Evolutionary conservation across 805 yeast species (phyloP).

Genomic region (Starmerella vitae): DNA sequence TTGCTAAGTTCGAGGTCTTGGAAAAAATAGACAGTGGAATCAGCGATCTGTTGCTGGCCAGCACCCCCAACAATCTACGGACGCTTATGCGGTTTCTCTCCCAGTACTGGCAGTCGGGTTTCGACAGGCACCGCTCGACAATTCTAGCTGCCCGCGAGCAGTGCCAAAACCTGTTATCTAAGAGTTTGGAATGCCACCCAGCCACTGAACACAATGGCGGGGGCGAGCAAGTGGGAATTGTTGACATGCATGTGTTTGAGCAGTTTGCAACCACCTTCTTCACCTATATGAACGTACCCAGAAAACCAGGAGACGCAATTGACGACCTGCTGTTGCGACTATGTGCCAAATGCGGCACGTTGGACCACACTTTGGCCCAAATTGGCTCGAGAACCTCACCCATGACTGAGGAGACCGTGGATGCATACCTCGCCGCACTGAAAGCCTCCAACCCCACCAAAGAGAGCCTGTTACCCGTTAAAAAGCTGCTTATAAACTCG

Average conservation of each 20-base stretch:
- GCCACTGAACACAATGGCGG: constrained; percentile 16
- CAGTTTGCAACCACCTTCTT: constrained; percentile 18
- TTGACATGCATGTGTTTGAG: constrained; percentile 19
- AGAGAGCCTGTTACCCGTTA: constrained; percentile 7
- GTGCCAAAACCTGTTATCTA: constrained; percentile 16
- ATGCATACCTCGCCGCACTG: constrained; percentile 19
- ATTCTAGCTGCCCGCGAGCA: constrained; percentile 20
- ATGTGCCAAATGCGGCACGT: constrained; percentile 21
- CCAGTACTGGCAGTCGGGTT: constrained; percentile 22
- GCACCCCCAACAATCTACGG: constrained; percentile 19
- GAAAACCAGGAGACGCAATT: constrained; percentile 10
- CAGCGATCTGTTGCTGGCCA: constrained; percentile 16
- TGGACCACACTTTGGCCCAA: constrained; percentile 17
- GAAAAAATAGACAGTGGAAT: constrained; percentile 17
- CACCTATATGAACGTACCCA: constrained; percentile 15
- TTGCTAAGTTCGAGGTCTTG: constrained; percentile 11
- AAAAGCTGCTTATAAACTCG: constrained; percentile 6
- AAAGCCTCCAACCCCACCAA: constrained; percentile 12
- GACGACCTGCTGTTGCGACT: constrained; percentile 23
- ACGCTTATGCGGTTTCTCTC: constrained; percentile 22
- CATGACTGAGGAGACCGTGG: constrained; percentile 19
- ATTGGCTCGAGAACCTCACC: not conserved
- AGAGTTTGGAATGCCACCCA: constrained; percentile 21
- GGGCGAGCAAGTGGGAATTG: constrained; percentile 21
- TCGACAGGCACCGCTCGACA: constrained; percentile 19